Evolutionary conservation across 2,329 filamentous ascomycete genomes (phyloP).

Genomic region (Stagonosporopsis vannaccii): DNA sequence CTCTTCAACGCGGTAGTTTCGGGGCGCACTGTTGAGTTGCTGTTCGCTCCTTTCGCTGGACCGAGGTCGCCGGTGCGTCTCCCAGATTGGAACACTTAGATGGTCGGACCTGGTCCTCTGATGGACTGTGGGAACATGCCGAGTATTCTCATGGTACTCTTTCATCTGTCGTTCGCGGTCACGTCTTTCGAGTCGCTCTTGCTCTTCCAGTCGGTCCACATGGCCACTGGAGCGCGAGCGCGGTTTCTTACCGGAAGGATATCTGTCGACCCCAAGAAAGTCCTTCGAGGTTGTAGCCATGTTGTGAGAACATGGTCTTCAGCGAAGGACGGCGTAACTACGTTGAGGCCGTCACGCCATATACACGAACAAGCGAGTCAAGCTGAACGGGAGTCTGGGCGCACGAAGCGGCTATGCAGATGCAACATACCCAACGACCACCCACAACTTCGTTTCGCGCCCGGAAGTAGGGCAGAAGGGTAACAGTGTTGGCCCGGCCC

Average conservation of each 20-base stretch:
- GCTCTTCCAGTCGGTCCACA: conserved; percentile 33
- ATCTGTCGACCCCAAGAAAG: background rate
- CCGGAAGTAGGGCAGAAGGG: background rate
- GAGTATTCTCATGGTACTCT: conserved; percentile 25
- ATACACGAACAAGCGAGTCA: conserved; percentile 6
- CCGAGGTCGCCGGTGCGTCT: conserved; percentile 18
- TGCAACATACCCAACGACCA: conserved; percentile 19
- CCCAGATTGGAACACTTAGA: conserved; percentile 32
- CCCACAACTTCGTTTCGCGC: conserved; percentile 8
- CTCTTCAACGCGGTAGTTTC: conserved; percentile 28
- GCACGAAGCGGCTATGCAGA: conserved; percentile 19
- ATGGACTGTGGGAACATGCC: conserved; percentile 1
- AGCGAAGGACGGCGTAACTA: background rate
- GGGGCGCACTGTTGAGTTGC: conserved; percentile 8
- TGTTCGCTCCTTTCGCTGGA: conserved; percentile 17
- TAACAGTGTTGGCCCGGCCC: conserved; percentile 7
- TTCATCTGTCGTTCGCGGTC: conserved; percentile 34
- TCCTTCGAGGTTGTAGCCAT: conserved; percentile 1
- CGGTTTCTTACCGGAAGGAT: conserved; percentile 7
- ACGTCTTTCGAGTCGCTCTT: conserved; percentile 23
- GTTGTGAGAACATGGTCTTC: background rate
- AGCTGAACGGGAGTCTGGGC: conserved; percentile 3
- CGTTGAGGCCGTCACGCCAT: conserved; percentile 3
- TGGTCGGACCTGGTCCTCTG: conserved; percentile 23
- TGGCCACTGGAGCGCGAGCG: conserved; percentile 36